phyloP scores from a whole-genome alignment of 768 basidiomycete genomes.

The Ephemerocybe angulata region DNA sequence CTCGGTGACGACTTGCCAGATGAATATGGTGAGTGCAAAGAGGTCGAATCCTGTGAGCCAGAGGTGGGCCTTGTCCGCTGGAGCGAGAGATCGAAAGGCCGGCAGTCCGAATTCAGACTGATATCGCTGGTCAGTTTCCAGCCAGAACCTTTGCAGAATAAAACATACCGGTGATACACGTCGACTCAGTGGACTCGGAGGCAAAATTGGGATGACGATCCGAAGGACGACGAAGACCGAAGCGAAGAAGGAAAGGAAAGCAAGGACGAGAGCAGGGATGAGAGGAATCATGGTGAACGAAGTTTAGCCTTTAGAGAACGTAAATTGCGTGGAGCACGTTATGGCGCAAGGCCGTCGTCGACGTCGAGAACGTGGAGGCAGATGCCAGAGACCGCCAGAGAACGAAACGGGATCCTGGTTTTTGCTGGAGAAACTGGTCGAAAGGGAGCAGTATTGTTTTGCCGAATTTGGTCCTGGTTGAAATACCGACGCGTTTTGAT shows the following conservation, averaged over 20 bases:
- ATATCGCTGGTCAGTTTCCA: slow-evolving; percentile 15
- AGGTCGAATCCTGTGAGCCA: slow-evolving; percentile 72
- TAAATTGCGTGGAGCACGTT: slow-evolving; percentile 36
- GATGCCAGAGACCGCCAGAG: slow-evolving; percentile 23
- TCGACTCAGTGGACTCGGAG: slow-evolving; percentile 68
- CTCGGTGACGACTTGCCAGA: slow-evolving; percentile 63
- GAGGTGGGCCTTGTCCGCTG: slow-evolving; percentile 65
- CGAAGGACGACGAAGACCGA: slow-evolving; percentile 76
- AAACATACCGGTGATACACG: slow-evolving; percentile 64
- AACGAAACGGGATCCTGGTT: slow-evolving; percentile 21
- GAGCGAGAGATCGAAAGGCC: slow-evolving; percentile 61
- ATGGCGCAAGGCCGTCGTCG: slow-evolving; percentile 42
- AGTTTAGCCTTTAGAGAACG: slow-evolving; percentile 41
- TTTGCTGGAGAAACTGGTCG: slow-evolving; percentile 12
- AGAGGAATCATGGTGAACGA: slow-evolving; percentile 58
- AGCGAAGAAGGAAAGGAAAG: slow-evolving; percentile 66
- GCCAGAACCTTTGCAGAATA: slow-evolving; percentile 6
- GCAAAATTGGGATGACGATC: slow-evolving; percentile 70
- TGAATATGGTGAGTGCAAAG: slow-evolving; percentile 55
- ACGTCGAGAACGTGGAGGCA: slow-evolving; percentile 29
- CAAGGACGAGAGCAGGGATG: slow-evolving; percentile 60
- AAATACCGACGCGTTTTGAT: slow-evolving; percentile 25
- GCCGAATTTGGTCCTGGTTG: slow-evolving; percentile 37
- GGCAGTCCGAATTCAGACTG: slow-evolving; percentile 77
- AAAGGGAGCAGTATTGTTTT: slow-evolving; percentile 26